A percentile compares a stretch with the other conserved stretches of the same genome.
Evolutionary conservation across 164 flowering plant species (phyloP).

Genomic region (grape (Vitis vinifera)): DNA sequence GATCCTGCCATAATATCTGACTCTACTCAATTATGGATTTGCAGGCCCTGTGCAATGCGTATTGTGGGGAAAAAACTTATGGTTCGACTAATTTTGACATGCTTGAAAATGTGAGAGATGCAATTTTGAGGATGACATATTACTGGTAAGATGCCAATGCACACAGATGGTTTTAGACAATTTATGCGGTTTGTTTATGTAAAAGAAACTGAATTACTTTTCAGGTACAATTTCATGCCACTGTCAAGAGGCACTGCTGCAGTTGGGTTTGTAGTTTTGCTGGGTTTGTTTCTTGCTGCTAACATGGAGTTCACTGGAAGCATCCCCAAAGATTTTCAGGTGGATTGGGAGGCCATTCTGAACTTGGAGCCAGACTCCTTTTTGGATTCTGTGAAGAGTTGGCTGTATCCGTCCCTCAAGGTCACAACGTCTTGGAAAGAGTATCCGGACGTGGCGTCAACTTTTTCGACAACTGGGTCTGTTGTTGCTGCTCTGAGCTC

Average conservation of each 20-base stretch:
- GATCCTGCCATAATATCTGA: not conserved
- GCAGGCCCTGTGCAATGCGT: slow-evolving; percentile 78
- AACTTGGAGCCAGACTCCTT: slow-evolving; percentile 60
- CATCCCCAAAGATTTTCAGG: slow-evolving; percentile 82
- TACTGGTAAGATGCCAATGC: slow-evolving; percentile 65
- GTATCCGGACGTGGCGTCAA: slow-evolving; percentile 74
- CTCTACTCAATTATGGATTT: slow-evolving; percentile 13
- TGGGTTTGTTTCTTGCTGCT: slow-evolving; percentile 88
- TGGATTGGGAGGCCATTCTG: slow-evolving; percentile 96
- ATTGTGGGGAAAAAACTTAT: slow-evolving; percentile 77
- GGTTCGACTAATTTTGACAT: slow-evolving; percentile 65
- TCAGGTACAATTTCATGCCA: slow-evolving; percentile 99
- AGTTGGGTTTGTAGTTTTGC: slow-evolving; percentile 81
- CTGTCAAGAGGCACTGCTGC: slow-evolving; percentile 88
- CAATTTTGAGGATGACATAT: slow-evolving; percentile 85
- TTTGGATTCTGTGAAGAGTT: slow-evolving; percentile 61
- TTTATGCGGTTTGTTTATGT: not conserved
- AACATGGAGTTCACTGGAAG: slow-evolving; percentile 85
- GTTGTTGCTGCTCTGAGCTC: slow-evolving; percentile 85
- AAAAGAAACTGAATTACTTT: slow-evolving; percentile 4
- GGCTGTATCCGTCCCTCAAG: slow-evolving; percentile 83
- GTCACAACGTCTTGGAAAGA: slow-evolving; percentile 78
- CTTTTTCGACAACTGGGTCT: slow-evolving; percentile 71
- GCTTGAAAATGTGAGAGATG: slow-evolving; percentile 73
- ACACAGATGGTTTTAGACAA: not conserved